Percentiles rank a stretch among this genome's conserved stretches.
Conservation (phyloP, 2,329 filamentous ascomycete genomes). For the Acrocalymma vagum region DNA sequence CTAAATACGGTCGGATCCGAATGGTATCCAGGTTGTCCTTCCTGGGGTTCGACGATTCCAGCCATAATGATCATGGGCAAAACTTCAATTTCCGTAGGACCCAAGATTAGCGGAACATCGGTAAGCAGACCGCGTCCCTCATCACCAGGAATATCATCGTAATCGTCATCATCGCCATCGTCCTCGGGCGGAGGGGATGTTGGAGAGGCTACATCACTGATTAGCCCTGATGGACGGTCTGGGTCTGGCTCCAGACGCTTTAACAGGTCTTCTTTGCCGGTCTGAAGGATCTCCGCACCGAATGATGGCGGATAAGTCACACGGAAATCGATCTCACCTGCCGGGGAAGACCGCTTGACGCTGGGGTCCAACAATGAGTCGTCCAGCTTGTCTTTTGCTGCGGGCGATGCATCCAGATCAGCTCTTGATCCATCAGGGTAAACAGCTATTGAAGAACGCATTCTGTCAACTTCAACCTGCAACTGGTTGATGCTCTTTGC, state of each 20-base stretch:
- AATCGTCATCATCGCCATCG: constrained; percentile 77
- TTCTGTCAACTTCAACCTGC: constrained; percentile 48
- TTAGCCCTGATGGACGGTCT: constrained; percentile 49
- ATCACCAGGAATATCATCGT: constrained; percentile 74
- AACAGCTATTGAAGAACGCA: constrained; percentile 43
- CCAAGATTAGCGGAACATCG: constrained; percentile 92
- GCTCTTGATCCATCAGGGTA: constrained; percentile 27
- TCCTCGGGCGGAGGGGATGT: constrained; percentile 60
- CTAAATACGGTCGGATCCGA: constrained; percentile 60
- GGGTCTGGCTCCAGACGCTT: constrained; percentile 58
- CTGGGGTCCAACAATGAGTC: constrained; percentile 43
- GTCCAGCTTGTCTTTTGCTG: constrained; percentile 30
- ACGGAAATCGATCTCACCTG: constrained; percentile 57
- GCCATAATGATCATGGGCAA: constrained; percentile 97
- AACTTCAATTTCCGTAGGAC: constrained; percentile 94
- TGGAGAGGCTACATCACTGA: constrained; percentile 48
- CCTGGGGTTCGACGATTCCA: constrained; percentile 85
- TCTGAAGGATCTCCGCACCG: constrained; percentile 58
- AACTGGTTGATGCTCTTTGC: constrained; percentile 51
- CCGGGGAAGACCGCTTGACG: constrained; percentile 47
- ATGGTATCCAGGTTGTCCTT: constrained; percentile 67
- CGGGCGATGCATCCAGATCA: constrained; percentile 18
- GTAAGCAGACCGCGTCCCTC: constrained; percentile 85
- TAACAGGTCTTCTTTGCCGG: constrained; percentile 60
- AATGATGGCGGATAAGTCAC: constrained; percentile 59